Conservation (phyloP, 2,329 filamentous ascomycete species). For the Leptographium galeiforme region DNA sequence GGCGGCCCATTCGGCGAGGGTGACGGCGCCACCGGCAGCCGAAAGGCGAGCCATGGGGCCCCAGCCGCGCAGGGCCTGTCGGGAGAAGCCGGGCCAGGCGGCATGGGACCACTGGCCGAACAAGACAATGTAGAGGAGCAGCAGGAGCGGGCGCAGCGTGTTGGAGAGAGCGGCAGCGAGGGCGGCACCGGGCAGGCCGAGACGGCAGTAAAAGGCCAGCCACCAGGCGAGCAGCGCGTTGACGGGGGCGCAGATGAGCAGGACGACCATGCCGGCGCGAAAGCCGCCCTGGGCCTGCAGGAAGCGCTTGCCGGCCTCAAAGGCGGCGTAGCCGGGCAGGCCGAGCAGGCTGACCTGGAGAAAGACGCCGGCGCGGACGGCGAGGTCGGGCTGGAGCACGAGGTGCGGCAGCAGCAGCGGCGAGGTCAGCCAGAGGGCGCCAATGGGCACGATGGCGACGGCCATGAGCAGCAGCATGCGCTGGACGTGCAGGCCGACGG, state of each 20-base stretch:
- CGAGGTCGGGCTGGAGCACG: slow-evolving; percentile 39
- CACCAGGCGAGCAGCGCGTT: slow-evolving; percentile 65
- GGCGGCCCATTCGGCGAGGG: slow-evolving; percentile 40
- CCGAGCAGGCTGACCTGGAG: slow-evolving; percentile 54
- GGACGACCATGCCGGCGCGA: slow-evolving; percentile 39
- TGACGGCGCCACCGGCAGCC: slow-evolving; percentile 58
- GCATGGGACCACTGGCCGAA: slow-evolving; percentile 48
- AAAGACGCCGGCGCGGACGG: slow-evolving; percentile 54
- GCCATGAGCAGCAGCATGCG: slow-evolving; percentile 60
- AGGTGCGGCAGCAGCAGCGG: slow-evolving; percentile 38
- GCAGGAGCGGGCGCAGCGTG: slow-evolving; percentile 60
- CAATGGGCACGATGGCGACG: slow-evolving; percentile 53
- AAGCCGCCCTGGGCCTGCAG: slow-evolving; percentile 68
- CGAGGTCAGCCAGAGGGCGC: slow-evolving; percentile 48
- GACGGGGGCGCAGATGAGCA: slow-evolving; percentile 41
- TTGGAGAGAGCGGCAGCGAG: slow-evolving; percentile 70
- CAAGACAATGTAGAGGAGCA: slow-evolving; percentile 67
- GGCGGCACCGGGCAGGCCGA: slow-evolving; percentile 69
- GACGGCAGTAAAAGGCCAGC: slow-evolving; percentile 55
- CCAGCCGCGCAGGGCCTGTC: slow-evolving; percentile 18
- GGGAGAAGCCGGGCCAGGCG: slow-evolving; percentile 75
- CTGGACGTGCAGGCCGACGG: slow-evolving; percentile 60
- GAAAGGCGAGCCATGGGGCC: slow-evolving; percentile 59
- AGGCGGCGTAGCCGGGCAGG: slow-evolving; percentile 58
- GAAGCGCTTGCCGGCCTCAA: slow-evolving; percentile 63